A percentile compares a stretch with the other conserved stretches of the same genome.
phyloP scores from a whole-genome alignment of 805 yeast species.

The Ogataea zsoltii region DNA sequence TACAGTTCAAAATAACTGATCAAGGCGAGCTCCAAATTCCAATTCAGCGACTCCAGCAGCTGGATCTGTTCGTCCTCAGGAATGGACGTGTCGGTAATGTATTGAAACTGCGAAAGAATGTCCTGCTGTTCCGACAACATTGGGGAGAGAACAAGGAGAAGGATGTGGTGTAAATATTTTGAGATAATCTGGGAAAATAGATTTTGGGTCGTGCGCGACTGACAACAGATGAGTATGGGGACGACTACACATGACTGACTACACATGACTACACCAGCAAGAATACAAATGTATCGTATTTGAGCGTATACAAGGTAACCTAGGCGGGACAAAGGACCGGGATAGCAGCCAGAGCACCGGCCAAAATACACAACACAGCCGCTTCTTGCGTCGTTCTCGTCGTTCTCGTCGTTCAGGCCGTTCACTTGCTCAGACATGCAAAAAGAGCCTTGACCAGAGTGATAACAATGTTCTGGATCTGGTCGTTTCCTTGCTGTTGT shows the following conservation, averaged over 20 bases:
- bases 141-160: not conserved
- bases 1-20: slow-evolving; percentile 25
- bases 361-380: not conserved
- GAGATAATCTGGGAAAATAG: too few species aligned
- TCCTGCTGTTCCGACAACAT: slow-evolving; percentile 20
- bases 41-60: slow-evolving; percentile 23
- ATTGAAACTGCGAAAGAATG: slow-evolving; percentile 21
- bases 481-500: slow-evolving; percentile 23
- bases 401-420: too few species aligned
- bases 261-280: too few species aligned
- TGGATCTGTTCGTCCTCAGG: slow-evolving; percentile 21
- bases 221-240: too few species aligned
- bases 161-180: not conserved
- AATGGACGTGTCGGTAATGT: slow-evolving; percentile 17
- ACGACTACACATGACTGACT: too few species aligned
- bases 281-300: too few species aligned
- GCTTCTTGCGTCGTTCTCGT: too few species aligned
- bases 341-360: not conserved
- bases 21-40: slow-evolving; percentile 32
- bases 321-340: too few species aligned
- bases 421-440: slow-evolving; percentile 9
- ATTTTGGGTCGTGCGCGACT: too few species aligned
- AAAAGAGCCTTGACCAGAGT: slow-evolving; percentile 10
- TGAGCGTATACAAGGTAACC: too few species aligned
- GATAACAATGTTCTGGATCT: slow-evolving; percentile 6